Base-by-base conservation (phyloP, 352 stramenopile genomes). In the Phytophthora crassamura region DNA sequence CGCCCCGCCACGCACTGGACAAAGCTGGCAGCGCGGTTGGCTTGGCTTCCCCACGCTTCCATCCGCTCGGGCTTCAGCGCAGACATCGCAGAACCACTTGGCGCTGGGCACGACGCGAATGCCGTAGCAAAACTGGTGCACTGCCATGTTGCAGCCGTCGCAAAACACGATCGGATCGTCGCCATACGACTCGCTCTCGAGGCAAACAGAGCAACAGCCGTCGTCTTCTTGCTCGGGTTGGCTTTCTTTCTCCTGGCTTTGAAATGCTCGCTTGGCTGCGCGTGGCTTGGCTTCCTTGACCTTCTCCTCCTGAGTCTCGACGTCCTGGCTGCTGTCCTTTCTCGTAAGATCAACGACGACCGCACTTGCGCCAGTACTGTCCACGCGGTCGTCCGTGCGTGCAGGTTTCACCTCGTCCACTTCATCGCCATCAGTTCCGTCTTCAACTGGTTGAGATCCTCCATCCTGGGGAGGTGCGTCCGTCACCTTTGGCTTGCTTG, bases 41-140 rank as follows among this genome's bases (percentile, higher is more conserved):
- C 32, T 53, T 56, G 11, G 25, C 8, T 22, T 56, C 32, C 11
- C 15, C 32, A 6, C 8, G 20, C n/a, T 16, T 36, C 4, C 8
- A 35, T 9, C 8, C 32, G 5, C 22, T 45, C 6, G 33, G 25
- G 28, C 11, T 20, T 69, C 64, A 5, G 51, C 56, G 69, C 80
- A 94, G 9, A 61, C 60, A 34, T 95, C 88, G 47, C 93, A 98
- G 45, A 88, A 94, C 88, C 89, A 98, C 14, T 93, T 86, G 5
- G 78, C 88, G 50, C 55, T 76, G 2, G 89, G 88, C 11, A 97
- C 51, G 3, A 51, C 15, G 7, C 66, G 66, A 9, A 98, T 80
- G 5, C 87, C 89, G 49, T 97, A 98, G 72, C 91, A 98, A 56
- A 88, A 89, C 65, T 98, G 90, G 69, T 98, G 91, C 3, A 97